Base-by-base conservation (phyloP, 257 asterid species). In the Primulina eburnea region DNA sequence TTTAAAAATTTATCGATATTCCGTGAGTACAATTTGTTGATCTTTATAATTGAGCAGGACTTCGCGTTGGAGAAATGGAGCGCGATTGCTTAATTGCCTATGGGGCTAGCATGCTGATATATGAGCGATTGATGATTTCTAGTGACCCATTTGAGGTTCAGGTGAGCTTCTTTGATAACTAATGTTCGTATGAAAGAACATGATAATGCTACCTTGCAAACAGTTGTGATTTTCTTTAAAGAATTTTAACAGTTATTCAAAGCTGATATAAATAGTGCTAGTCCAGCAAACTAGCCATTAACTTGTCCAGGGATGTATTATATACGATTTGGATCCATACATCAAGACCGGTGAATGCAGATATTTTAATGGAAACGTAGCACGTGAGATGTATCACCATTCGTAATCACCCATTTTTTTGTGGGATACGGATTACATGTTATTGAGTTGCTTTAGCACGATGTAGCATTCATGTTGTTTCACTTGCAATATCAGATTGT, bases 21-120 rank as follows among this genome's bases (percentile, higher is more conserved):
- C 28, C 20, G 30, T 28, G 34, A 40, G 53, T 18, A 43, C 64
- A 73, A 47, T 67, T 67, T 65, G 61, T 73, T 77, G 56, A 77
- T 9, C 71, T 30, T 76, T 35, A 29, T 28, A 69, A 69, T 64
- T 76, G 43, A 80, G 57, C 86, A 89, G 97, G 98, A 64, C 78
- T 93, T 35, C 89, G 97, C 9, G 96, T 93, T 68, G 99, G 99
- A 75, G 99, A 93, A 76, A 93, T 93, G 99, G 99, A 93, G 79
- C 97, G 99, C 56, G 99, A 93, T 77, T 93, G 99, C 75, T 86
- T 93, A 77, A 89, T 93, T 86, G 97, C 99, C 10, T 93, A 93
- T 83, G 99, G 97, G 64, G 96, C 99, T 69, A 89, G 97, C 78
- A 90, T 90, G 97, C 80, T 90, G 70, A 78, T 89, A 82, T 84